Evolutionary conservation across 192 early-diverging fungal species (phyloP).

Genomic region (Helicostylum pulchrum): DNA sequence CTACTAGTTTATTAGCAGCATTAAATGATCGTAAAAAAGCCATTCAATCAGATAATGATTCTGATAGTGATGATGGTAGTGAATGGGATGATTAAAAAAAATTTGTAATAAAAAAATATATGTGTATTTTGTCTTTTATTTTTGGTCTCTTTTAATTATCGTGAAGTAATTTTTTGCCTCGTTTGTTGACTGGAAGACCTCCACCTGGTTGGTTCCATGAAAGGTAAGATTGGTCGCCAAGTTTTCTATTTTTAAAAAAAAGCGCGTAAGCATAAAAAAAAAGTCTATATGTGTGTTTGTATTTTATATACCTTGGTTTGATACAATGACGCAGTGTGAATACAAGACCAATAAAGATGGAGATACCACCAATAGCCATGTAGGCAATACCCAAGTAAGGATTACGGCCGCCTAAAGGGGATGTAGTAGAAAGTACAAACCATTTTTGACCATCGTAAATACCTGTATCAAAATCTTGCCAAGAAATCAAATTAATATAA

Average conservation of each 20-base stretch:
- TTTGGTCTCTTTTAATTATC: too few species aligned
- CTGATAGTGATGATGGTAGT: slow-evolving; percentile 18
- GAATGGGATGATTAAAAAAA: slow-evolving; percentile 28
- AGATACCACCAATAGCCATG: slow-evolving; percentile 84
- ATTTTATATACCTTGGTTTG: slow-evolving; percentile 69
- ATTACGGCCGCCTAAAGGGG: slow-evolving; percentile 93
- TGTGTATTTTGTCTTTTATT: too few species aligned
- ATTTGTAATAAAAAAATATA: too few species aligned
- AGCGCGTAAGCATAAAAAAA: neutral
- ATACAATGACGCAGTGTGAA: slow-evolving; percentile 88
- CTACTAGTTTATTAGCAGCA: slow-evolving; percentile 21
- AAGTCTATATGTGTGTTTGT: neutral
- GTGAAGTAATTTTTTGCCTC: slow-evolving; percentile 5
- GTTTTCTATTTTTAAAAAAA: slow-evolving; percentile 51
- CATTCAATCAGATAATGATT: slow-evolving; percentile 28
- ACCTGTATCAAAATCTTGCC: slow-evolving; percentile 74
- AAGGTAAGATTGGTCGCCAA: slow-evolving; percentile 92
- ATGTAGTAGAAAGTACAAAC: slow-evolving; percentile 89
- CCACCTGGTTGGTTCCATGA: slow-evolving; percentile 85
- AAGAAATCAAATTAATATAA: slow-evolving; percentile 5
- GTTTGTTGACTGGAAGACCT: slow-evolving; percentile 20
- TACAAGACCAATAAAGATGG: slow-evolving; percentile 82
- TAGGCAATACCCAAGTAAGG: slow-evolving; percentile 96
- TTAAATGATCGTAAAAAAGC: slow-evolving; percentile 26
- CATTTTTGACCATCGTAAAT: slow-evolving; percentile 92